Evolutionary conservation across 2,329 filamentous ascomycete species (phyloP).

Genomic region (Lachnellula hyalina): DNA sequence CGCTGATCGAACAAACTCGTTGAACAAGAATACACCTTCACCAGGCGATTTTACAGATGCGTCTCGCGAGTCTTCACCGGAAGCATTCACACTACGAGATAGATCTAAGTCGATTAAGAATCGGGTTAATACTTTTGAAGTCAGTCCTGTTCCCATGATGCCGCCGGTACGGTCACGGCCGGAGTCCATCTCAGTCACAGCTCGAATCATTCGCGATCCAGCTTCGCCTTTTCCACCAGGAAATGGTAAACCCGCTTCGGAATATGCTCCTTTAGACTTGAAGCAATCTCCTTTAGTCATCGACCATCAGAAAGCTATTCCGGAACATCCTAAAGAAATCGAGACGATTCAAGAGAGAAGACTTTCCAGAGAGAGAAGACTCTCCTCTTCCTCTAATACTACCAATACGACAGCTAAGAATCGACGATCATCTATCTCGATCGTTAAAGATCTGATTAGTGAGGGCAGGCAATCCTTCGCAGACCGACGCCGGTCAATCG

Average conservation of each 20-base stretch:
- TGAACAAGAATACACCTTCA: constrained; percentile 32
- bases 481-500: constrained; percentile 39
- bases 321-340: constrained; percentile 36
- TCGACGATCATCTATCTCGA: constrained; percentile 53
- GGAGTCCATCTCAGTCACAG: constrained; percentile 84
- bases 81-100: constrained; percentile 31
- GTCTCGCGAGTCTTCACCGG: constrained; percentile 45
- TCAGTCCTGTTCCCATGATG: constrained; percentile 13
- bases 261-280: constrained; percentile 46
- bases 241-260: constrained; percentile 34
- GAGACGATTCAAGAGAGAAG: constrained; percentile 46
- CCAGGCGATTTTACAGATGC: constrained; percentile 25
- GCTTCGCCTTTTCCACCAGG: constrained; percentile 41
- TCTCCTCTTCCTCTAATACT: constrained; percentile 23
- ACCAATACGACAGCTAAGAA: constrained; percentile 26
- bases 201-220: constrained; percentile 70
- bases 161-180: constrained; percentile 43
- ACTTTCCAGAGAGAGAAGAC: constrained; percentile 34
- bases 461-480: constrained; percentile 48
- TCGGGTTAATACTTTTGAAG: constrained; percentile 22
- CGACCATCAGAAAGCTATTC: constrained; percentile 44
- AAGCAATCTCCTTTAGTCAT: constrained; percentile 56
- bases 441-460: constrained; percentile 51
- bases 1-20: constrained; percentile 33
- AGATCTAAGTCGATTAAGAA: constrained; percentile 28